Base-by-base conservation (phyloP, 2,329 filamentous ascomycete species). In the Herpomyces periplanetae region DNA sequence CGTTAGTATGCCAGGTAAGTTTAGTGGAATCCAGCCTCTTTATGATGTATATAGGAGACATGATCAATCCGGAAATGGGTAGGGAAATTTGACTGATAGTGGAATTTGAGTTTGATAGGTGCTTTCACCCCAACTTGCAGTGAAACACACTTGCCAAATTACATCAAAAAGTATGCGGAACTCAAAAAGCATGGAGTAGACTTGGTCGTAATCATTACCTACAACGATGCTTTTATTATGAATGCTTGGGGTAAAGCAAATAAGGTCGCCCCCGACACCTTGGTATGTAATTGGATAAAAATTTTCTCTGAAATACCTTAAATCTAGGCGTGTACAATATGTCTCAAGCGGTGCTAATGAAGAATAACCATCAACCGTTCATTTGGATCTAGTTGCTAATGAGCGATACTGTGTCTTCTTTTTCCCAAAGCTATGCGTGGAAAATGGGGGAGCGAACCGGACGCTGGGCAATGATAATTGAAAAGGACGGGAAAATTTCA, bases 181-280 rank as follows among this genome's bases (percentile, higher is more conserved):
- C 47, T 84, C 39, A 59, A 58, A 44, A 44, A 44, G 34, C 75
- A 75, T 50, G 68, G 65, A 31, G 63, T 84, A 28, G 69, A 85
- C 40, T 40, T 62, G 26, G 54, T 85, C 31, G 52, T 68, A 28
- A 55, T 80, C 34, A 60, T 84, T 33, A 64, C 68, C 24, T 61
- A 46, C 46, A 85, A 85, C 42, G 71, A 85, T 41, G 46, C 59
- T 27, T 84, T 49, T 35, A 69, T 85, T 38, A 75, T 75, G 65
- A 60, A 56, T 31, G 68, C 64, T 21, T 80, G 66, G 66, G 62
- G 57, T 42, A 85, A 85, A 52, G 68, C 69, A 34, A 75, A 84
- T 42, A 49, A 49, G 20, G 47, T 75, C 34, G 59, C 52, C 34
- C 55, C 58, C 27, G 60, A 75, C 29, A 49, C 52, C 31, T 54